These are phyloP conservation scores for Sporisorium graminicola DNA, from an alignment of 1,284 basidiomycete genomes.

Conservation along the genomic window DNA sequence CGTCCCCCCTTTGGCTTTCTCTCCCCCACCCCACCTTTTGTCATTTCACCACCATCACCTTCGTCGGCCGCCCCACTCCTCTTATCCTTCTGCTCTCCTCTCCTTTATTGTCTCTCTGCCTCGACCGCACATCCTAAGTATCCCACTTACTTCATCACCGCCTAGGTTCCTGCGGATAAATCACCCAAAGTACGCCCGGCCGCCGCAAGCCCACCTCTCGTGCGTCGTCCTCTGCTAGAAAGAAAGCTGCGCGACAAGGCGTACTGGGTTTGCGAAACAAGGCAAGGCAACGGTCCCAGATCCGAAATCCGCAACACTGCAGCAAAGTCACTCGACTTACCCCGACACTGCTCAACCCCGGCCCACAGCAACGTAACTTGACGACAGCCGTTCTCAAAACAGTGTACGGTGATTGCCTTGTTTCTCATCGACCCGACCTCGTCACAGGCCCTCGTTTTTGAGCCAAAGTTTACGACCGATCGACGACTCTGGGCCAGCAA, in stretches of 20 bases:
- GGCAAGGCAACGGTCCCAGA: neutral
- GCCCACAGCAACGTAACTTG: neutral
- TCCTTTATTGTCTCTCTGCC: neutral
- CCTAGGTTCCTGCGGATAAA: neutral
- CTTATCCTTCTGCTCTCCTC: neutral
- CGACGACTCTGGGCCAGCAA: neutral
- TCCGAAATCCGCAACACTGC: neutral
- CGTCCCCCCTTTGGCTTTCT: neutral
- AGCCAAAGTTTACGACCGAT: neutral
- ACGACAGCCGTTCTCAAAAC: too few relatives aligned
- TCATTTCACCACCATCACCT: neutral
- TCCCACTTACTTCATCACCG: slow-evolving; percentile 14
- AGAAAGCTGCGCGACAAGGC: neutral
- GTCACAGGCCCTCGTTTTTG: neutral
- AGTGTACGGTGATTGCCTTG: neutral
- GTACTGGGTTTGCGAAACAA: neutral
- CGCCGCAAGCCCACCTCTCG: neutral
- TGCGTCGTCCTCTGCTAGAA: neutral
- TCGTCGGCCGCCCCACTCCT: neutral
- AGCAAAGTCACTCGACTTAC: neutral
- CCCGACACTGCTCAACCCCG: neutral
- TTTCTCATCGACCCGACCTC: neutral
- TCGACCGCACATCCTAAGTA: neutral
- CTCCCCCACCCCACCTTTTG: neutral
- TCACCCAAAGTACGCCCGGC: neutral